phyloP scores from a whole-genome alignment of 352 stramenopile species.

The Phytopythium chamaehyphon region DNA sequence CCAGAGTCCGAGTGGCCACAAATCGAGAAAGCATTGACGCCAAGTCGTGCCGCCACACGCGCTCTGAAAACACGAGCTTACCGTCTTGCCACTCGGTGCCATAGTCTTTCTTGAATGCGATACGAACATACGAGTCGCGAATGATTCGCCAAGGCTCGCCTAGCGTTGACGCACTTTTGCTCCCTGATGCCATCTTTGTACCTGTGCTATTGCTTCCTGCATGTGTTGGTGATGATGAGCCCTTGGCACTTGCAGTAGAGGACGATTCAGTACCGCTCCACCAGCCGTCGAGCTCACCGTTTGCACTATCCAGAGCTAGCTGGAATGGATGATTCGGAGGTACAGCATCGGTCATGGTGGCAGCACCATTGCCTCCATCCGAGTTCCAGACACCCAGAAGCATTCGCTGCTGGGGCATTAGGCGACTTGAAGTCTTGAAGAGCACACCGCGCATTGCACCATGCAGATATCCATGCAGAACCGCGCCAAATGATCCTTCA shows the following conservation, averaged over 20 bases:
- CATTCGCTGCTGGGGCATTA: conserved; percentile 11
- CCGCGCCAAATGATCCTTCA: conserved; percentile 72
- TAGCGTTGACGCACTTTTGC: not conserved
- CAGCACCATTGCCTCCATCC: conserved; percentile 24
- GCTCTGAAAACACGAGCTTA: conserved; percentile 72
- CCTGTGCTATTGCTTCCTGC: not conserved
- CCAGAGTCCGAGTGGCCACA: conserved; percentile 71
- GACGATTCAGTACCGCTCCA: conserved; percentile 52
- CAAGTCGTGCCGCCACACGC: conserved; percentile 80
- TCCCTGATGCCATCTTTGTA: not conserved
- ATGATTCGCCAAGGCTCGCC: conserved; percentile 62
- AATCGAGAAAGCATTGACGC: conserved; percentile 80
- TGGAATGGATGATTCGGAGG: conserved; percentile 68
- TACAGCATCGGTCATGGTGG: conserved; percentile 60
- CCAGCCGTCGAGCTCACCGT: conserved; percentile 67
- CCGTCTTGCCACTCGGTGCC: conserved; percentile 84
- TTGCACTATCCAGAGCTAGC: conserved; percentile 41
- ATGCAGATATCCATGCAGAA: conserved; percentile 53
- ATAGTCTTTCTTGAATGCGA: conserved; percentile 90
- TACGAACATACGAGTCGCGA: conserved; percentile 81
- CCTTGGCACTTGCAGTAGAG: conserved; percentile 9
- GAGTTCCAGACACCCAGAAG: conserved; percentile 66
- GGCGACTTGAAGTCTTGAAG: conserved; percentile 26
- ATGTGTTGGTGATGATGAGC: not conserved
- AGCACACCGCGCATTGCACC: conserved; percentile 58